Conservation (phyloP, 2,329 filamentous ascomycete species). For the Neonectria neomacrospora region DNA sequence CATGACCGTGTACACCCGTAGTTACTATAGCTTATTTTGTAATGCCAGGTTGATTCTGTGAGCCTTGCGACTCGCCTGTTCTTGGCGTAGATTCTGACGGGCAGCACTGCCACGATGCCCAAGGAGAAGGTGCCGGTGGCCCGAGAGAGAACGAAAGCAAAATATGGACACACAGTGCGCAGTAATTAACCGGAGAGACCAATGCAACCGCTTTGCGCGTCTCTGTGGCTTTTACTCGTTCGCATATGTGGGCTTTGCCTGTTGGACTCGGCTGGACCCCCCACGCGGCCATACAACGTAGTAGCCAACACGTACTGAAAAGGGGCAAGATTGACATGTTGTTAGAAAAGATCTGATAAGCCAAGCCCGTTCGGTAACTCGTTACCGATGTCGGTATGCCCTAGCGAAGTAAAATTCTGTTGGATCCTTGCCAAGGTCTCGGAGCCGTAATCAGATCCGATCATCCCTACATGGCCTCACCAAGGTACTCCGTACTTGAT, state of each 20-base stretch:
- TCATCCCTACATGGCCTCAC: background rate
- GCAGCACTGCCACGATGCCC: background rate
- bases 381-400: background rate
- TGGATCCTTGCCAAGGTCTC: background rate
- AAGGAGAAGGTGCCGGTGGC: background rate
- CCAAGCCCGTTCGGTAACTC: background rate
- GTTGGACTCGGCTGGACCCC: background rate
- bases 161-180: background rate
- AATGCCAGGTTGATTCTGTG: background rate
- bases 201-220: background rate
- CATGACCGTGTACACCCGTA: background rate
- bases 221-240: background rate
- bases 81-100: background rate
- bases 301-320: background rate
- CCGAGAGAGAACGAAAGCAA: too few species aligned
- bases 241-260: too few species aligned
- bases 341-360: conserved; percentile 18
- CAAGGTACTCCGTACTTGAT: too few species aligned
- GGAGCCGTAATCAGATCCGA: conserved; percentile 6
- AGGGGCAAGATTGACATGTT: background rate
- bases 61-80: background rate
- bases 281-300: background rate
- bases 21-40: background rate
- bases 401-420: background rate
- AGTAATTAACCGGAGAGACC: background rate